phyloP scores from a whole-genome alignment of 2,329 filamentous ascomycete species.

The Penicillium hesseltinei region DNA sequence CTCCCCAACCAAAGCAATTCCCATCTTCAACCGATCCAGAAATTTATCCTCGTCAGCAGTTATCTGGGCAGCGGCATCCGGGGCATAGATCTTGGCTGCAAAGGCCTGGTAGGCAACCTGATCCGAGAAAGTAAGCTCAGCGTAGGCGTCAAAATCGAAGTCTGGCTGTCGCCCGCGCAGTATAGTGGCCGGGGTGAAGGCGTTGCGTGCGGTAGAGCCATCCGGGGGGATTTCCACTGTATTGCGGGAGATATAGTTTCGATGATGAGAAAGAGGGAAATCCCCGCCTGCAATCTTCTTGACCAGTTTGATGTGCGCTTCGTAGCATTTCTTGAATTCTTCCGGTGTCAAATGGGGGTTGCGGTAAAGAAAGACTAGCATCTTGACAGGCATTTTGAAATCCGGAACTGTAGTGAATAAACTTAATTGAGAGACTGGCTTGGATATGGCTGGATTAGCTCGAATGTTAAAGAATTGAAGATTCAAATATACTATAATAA shows the following conservation, averaged over 20 bases:
- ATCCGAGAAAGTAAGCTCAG: slow-evolving; percentile 19
- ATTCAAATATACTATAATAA: neutral
- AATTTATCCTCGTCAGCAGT: slow-evolving; percentile 21
- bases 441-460: neutral
- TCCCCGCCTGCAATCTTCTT: slow-evolving; percentile 16
- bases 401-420: neutral
- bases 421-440: neutral
- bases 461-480: neutral
- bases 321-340: slow-evolving; percentile 21
- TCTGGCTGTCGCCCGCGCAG: slow-evolving; percentile 15
- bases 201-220: slow-evolving; percentile 13
- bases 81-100: slow-evolving; percentile 7
- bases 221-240: neutral
- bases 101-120: slow-evolving; percentile 14
- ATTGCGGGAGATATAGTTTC: slow-evolving; percentile 18
- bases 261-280: slow-evolving; percentile 21
- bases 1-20: slow-evolving; percentile 1
- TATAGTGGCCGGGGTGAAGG: slow-evolving; percentile 17
- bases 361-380: slow-evolving; percentile 11
- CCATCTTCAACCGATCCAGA: slow-evolving; percentile 14
- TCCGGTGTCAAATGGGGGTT: slow-evolving; percentile 18
- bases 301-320: slow-evolving; percentile 21
- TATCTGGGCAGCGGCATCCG: slow-evolving; percentile 19
- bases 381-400: slow-evolving; percentile 4
- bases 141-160: slow-evolving; percentile 19